Percentiles rank a stretch among this genome's conserved stretches.
Conservation (phyloP, 306 rosid species). For the Vigna trinervia region DNA sequence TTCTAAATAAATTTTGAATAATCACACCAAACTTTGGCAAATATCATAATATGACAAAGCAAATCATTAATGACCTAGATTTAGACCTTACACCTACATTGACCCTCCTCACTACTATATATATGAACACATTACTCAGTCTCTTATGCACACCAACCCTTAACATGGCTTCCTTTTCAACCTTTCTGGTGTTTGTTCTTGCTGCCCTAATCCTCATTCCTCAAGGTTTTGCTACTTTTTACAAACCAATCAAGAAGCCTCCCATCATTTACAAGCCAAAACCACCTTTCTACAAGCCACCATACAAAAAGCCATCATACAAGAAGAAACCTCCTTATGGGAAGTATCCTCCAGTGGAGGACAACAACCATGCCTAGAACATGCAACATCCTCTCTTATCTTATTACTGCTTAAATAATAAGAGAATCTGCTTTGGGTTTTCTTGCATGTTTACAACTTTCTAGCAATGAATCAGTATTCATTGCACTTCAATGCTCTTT, state of each 20-base stretch:
- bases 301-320: background rate
- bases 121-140: background rate
- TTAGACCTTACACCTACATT: slow-evolving; percentile 10
- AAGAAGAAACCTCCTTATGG: slow-evolving; percentile 28
- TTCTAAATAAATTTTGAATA: background rate
- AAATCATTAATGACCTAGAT: slow-evolving; percentile 22
- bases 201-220: slow-evolving; percentile 28
- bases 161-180: slow-evolving; percentile 7
- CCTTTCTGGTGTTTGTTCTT: slow-evolving; percentile 25
- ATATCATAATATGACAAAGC: background rate
- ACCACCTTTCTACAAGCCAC: background rate
- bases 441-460: background rate
- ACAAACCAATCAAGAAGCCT: background rate
- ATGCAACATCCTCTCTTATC: background rate
- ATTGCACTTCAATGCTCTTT: background rate
- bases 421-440: background rate
- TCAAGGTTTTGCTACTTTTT: slow-evolving; percentile 4
- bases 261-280: background rate
- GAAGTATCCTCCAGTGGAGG: slow-evolving; percentile 2
- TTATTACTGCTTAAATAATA: background rate
- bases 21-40: background rate
- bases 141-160: background rate
- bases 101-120: background rate
- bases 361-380: background rate
- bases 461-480: background rate